A percentile compares a stretch with the other conserved stretches of the same genome.
Conservation (phyloP, 1,284 basidiomycete genomes). For the Caloboletus firmus region DNA sequence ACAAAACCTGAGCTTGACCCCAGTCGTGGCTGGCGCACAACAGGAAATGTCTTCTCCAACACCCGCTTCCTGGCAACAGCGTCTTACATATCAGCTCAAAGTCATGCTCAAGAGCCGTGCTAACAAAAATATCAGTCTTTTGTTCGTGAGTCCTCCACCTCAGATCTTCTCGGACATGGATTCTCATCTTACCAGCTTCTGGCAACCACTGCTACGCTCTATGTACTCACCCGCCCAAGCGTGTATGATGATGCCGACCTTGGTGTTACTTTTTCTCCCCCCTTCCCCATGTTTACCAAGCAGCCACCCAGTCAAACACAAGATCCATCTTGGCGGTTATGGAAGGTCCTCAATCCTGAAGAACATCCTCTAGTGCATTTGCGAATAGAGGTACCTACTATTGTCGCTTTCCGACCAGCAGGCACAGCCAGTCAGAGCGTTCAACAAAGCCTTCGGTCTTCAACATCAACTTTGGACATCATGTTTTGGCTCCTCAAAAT, state of each 20-base stretch:
- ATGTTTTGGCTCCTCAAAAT: constrained; percentile 78
- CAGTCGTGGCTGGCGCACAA: constrained; percentile 34
- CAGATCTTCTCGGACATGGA: constrained; percentile 1
- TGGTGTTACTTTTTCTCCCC: constrained; percentile 24
- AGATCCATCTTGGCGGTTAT: constrained; percentile 65
- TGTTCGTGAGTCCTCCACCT: constrained; percentile 55
- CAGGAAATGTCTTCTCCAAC: constrained; percentile 35
- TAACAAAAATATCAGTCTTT: constrained; percentile 76
- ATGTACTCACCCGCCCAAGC: constrained; percentile 62
- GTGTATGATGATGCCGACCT: constrained; percentile 39
- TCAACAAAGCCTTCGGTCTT: constrained; percentile 43
- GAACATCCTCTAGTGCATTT: constrained; percentile 74
- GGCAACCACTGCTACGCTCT: constrained; percentile 70
- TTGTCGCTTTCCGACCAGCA: constrained; percentile 65
- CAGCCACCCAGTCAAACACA: constrained; percentile 32
- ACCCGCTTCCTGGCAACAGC: constrained; percentile 46
- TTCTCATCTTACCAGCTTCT: constrained; percentile 51
- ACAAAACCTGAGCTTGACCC: constrained; percentile 56
- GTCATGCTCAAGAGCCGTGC: constrained; percentile 69
- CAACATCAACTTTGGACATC: constrained; percentile 50
- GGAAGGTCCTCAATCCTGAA: constrained; percentile 79
- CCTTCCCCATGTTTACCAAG: constrained; percentile 39
- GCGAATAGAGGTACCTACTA: constrained; percentile 75
- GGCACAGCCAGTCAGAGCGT: constrained; percentile 26
- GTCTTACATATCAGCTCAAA: constrained; percentile 44